A percentile compares a stretch with the other conserved stretches of the same genome.
Evolutionary conservation across 129 eudicot genomes (phyloP).

Genomic region (Oenanthe sinensis): DNA sequence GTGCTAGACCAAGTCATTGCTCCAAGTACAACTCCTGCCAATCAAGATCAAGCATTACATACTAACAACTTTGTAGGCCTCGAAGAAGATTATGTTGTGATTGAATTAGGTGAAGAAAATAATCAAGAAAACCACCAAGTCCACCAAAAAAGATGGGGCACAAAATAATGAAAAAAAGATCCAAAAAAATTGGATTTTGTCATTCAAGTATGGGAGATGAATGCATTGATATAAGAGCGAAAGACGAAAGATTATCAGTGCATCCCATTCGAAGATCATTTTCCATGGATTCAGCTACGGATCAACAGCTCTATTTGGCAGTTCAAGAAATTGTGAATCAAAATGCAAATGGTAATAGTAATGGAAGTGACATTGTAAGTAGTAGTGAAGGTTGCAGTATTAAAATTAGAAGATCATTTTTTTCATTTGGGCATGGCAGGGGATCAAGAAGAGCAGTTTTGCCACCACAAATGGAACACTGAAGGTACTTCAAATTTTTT

Average conservation of each 20-base stretch:
- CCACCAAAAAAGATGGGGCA: constrained; percentile 21
- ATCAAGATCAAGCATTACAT: constrained; percentile 8
- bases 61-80: constrained; percentile 16
- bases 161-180: constrained; percentile 11
- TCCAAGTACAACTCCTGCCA: constrained; percentile 19
- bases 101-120: constrained; percentile 34
- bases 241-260: constrained; percentile 41
- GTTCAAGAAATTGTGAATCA: constrained; percentile 48
- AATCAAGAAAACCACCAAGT: constrained; percentile 16
- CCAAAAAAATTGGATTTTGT: constrained; percentile 22
- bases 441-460: constrained; percentile 60
- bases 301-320: constrained; percentile 55
- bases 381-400: constrained; percentile 24
- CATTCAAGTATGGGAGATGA: constrained; percentile 80
- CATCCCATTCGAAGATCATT: constrained; percentile 73
- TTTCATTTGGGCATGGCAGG: constrained; percentile 66
- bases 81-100: constrained; percentile 62
- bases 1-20: constrained; percentile 10
- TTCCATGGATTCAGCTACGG: constrained; percentile 78
- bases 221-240: constrained; percentile 47
- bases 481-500: not conserved
- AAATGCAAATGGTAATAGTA: constrained; percentile 7
- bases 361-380: constrained; percentile 22
- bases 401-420: constrained; percentile 51
- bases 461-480: constrained; percentile 39